Base-by-base conservation (phyloP, 148 eudicot species). In the Polygonum maritimum region DNA sequence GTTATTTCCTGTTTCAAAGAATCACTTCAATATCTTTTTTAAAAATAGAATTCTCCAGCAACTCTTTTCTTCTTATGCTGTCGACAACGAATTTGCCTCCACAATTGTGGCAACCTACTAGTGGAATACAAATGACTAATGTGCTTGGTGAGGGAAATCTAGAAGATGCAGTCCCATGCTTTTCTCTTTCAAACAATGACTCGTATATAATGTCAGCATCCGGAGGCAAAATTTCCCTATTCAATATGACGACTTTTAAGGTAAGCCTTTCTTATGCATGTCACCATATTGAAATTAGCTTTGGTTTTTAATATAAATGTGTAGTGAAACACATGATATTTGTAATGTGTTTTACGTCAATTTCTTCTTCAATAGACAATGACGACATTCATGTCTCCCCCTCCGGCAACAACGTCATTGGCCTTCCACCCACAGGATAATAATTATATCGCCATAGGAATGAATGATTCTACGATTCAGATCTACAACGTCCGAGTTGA, bases 381-480 rank as follows among this genome's bases (percentile, higher is more conserved):
- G 91, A 83, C 88, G 79, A 83, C 93, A 5, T 84, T 88, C 82
- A 79, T 85, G 88, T 63, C 85, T 35, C 88, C 91, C 10, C 91
- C 94, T 31, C 90, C 94, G 10, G 90, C 90, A 18, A 86, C 91
- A 55, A 86, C 91, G 13, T 83, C 60, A 75, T 78, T 90, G 76
- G 94, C 89, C 73, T 88, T 90, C 70, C 88, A 86, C 83, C 94
- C 94, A 11, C 82, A 82, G 60, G 94, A 90, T 74, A 90, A 90
- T 71, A 90, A 90, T 75, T 77, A 88, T 22, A 74, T 90, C 52
- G 94, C 89, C 4, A 75, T 90, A 21, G 94, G 94, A 80, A 86
- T 85, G 88, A 86, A 86, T 52, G 91, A 90, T 76, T 82, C 87
- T 58, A 71, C 88, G 22, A 81, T 90, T 80, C 87, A 85, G 73